Conservation (phyloP, 805 yeast genomes). For the Zygotorulaspora chibaensis region DNA sequence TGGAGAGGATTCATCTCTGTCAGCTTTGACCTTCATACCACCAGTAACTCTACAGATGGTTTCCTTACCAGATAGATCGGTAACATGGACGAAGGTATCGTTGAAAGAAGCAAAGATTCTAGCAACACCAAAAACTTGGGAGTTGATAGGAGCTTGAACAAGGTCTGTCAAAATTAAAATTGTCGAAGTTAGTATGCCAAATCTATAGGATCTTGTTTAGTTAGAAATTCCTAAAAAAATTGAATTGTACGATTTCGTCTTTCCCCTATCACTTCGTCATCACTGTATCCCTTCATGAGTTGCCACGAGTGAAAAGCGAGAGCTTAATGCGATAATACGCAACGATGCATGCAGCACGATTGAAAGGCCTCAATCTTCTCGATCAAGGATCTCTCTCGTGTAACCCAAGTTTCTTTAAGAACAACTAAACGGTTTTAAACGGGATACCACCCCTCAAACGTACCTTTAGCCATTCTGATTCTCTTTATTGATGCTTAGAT, state of each 20-base stretch:
- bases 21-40: constrained; percentile 99
- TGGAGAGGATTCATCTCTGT: constrained; percentile 99
- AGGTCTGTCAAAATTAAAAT: constrained; percentile 31
- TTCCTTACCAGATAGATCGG: constrained; percentile 99
- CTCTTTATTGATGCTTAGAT: constrained; percentile 15
- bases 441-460: constrained; percentile 39
- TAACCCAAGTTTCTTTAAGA: constrained; percentile 22
- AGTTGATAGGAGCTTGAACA: constrained; percentile 85
- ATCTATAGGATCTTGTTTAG: constrained; percentile 10
- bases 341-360: too few species aligned
- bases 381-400: background rate
- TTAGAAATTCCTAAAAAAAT: constrained; percentile 11
- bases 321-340: too few species aligned
- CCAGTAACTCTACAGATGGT: constrained; percentile 99
- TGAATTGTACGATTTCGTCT: background rate
- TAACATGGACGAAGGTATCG: constrained; percentile 99
- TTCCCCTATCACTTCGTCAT: too few species aligned
- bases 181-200: constrained; percentile 16
- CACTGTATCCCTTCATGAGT: too few species aligned
- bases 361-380: too few species aligned
- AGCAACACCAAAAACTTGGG: constrained; percentile 99
- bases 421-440: constrained; percentile 38
- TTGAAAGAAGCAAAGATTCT: constrained; percentile 99
- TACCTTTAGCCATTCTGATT: constrained; percentile 39
- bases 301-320: too few species aligned